Evolutionary conservation across 805 yeast genomes (phyloP), one percentile per base, ranked within the genome.

Genomic region (Candida krabiensis): DNA sequence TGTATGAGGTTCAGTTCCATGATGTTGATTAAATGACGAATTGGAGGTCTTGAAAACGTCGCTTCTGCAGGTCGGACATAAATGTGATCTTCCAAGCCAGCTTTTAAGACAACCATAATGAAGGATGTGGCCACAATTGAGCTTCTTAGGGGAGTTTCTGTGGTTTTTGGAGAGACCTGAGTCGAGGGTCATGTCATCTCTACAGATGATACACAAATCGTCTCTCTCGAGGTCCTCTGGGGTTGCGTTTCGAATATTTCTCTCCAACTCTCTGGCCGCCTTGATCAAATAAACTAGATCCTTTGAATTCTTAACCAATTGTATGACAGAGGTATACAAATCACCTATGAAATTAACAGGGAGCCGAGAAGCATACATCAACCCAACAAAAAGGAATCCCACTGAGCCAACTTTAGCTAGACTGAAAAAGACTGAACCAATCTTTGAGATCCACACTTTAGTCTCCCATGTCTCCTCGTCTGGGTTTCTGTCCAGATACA

Each of bases 21-120:
- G 13, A 21, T 21, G 24, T 11, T 21, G 24, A 11, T 21, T 25
- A 25, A 12, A 13, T 19, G 30, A 32, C 18, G 9, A 27, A 17
- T 16, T 33, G 7, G 28, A 24, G 16, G 52, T 58, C 34, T 56
- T 67, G 46, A 79, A 72, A 2, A 88, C 95, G 9, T 79, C 76
- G 21, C 82, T 70, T 44, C 96, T 71, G 60, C 99, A 93, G 37
- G 90, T 79, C 2, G 99, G 99, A 66, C 99, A 93, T n/a, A 79
- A 77, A 50, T 83, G 91, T 0, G 96, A 87, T 47, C 96, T 75
- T 55, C 86, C 95, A 50, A 93, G 70, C 99, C 99, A 93, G 49
- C 85, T 83, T 54, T 87, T 85, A 45, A 93, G 71, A 60, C 99
- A 93, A 4, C 93, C 90, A 63, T 84, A 66, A 59, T 93, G 99